A percentile compares a stretch with the other conserved stretches of the same genome.
phyloP scores from a whole-genome alignment of 768 basidiomycete genomes.

The Sutorius australiensis region DNA sequence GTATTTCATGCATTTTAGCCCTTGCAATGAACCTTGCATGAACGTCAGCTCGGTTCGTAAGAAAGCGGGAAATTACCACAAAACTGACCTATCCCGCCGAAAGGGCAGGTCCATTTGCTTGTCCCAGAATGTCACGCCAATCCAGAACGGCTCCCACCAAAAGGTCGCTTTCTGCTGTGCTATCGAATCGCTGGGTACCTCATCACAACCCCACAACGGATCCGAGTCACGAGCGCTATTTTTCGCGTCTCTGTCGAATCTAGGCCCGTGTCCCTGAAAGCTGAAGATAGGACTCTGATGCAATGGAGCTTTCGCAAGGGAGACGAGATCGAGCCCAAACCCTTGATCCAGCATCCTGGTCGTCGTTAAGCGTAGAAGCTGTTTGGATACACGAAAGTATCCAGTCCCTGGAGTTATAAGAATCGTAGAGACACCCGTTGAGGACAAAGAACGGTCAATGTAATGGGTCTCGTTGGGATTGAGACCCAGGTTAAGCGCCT shows the following conservation, averaged over 20 bases:
- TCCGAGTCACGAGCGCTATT: slow-evolving; percentile 50
- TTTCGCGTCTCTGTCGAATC: slow-evolving; percentile 47
- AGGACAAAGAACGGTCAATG: slow-evolving; percentile 87
- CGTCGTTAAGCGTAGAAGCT: slow-evolving; percentile 85
- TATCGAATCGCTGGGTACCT: slow-evolving; percentile 36
- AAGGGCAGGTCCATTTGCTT: slow-evolving; percentile 83
- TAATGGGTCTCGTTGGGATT: slow-evolving; percentile 94
- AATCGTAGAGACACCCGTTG: slow-evolving; percentile 81
- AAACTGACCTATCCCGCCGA: slow-evolving; percentile 62
- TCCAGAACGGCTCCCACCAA: slow-evolving; percentile 92
- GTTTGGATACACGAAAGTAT: slow-evolving; percentile 89
- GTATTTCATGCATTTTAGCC: slow-evolving; percentile 96
- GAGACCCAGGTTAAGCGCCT: slow-evolving; percentile 88
- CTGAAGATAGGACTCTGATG: slow-evolving; percentile 93
- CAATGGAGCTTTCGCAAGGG: slow-evolving; percentile 85
- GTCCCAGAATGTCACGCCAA: slow-evolving; percentile 82
- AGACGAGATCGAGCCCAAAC: slow-evolving; percentile 82
- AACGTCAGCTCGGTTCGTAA: neutral
- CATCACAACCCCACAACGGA: slow-evolving; percentile 73
- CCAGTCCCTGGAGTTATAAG: slow-evolving; percentile 92
- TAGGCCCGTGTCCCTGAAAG: slow-evolving; percentile 68
- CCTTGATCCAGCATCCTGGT: slow-evolving; percentile 94
- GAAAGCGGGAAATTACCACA: neutral
- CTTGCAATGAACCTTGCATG: slow-evolving; percentile 77
- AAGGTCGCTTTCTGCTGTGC: slow-evolving; percentile 52